These are phyloP conservation scores for Polygonum aviculare DNA, from an alignment of 148 eudicot species.

Conservation along the genomic window DNA sequence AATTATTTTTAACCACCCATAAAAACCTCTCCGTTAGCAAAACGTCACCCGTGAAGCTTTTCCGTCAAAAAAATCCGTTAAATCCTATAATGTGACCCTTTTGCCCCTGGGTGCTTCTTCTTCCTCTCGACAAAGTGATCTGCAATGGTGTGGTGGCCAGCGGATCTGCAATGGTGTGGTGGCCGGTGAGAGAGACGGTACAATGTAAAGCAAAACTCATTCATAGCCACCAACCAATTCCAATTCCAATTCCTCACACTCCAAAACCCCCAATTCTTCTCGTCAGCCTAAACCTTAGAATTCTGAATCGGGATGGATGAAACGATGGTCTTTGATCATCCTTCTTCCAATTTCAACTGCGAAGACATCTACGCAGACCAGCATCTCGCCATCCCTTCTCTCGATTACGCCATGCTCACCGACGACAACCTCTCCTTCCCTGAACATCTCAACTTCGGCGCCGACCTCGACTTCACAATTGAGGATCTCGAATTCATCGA, in stretches of 20 bases:
- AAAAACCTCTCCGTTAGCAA: too few relatives aligned
- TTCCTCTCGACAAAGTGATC: too few relatives aligned
- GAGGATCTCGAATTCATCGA: conserved; percentile 48
- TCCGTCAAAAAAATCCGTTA: too few relatives aligned
- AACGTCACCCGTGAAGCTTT: too few relatives aligned
- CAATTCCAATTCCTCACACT: neutral
- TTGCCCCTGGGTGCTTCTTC: too few relatives aligned
- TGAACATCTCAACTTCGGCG: neutral
- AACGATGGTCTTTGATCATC: conserved; percentile 5
- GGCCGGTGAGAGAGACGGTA: too few relatives aligned
- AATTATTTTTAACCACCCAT: too few relatives aligned
- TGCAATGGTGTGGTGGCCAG: too few relatives aligned
- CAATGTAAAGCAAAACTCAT: too few relatives aligned
- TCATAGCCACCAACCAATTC: neutral
- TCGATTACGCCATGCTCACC: conserved; percentile 21
- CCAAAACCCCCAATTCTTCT: neutral
- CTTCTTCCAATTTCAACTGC: neutral
- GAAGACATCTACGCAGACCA: neutral
- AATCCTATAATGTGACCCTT: too few relatives aligned
- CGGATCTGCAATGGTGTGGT: too few relatives aligned
- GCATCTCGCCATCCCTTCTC: conserved; percentile 25
- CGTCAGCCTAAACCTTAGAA: conserved; percentile 3
- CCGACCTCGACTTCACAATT: conserved; percentile 36
- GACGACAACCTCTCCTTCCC: conserved; percentile 15
- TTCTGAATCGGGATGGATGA: conserved; percentile 15